Base-by-base conservation (phyloP, 305 asterid species). In the Fraxinus latifolia region DNA sequence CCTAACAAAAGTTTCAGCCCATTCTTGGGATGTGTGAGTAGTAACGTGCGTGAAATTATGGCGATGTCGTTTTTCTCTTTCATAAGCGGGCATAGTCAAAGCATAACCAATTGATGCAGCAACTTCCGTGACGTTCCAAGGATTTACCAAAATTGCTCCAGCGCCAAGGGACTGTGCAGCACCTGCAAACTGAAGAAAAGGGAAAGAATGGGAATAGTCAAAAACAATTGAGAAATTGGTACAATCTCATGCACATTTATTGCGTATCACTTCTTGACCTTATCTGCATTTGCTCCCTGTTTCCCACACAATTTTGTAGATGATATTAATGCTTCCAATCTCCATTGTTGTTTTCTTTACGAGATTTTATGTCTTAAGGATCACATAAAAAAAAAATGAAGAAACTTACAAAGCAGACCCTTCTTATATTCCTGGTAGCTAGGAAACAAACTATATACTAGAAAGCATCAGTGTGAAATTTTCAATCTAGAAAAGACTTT, bases 1-100 rank as follows among this genome's bases (percentile, higher is more conserved):
- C 98, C 98, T 93, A 73, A 92, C 95, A 82, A 95, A 95, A 62
- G 98, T 93, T 92, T 91, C 98, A 3, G 98, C 98, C 98, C 98
- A 95, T 89, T 92, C 96, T 83, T 92, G 97, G 67, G 98, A 91
- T 21, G 98, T 93, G 88, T 92, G 98, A 87, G 95, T 89, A 37
- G 96, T 91, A 76, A 95, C 91, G 81, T 95, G 97, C 53, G 87
- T 90, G 90, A 93, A 95, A 84, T 95, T 95, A 84, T 92, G 98
- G 39, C 80, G 90, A 83, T 95, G 98, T 4, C 98, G 87, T 88
- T 95, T 95, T 79, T 93, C 95, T 88, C 98, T 88, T 87, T 93
- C 98, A 62, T 90, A 88, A 17, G 96, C 91, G 32, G 93, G 90
- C 97, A 95, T 92, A 21, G 89, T 90, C 84, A 93, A 87, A 86